Conservation (phyloP, 805 yeast species). For the Candida hispaniensis region DNA sequence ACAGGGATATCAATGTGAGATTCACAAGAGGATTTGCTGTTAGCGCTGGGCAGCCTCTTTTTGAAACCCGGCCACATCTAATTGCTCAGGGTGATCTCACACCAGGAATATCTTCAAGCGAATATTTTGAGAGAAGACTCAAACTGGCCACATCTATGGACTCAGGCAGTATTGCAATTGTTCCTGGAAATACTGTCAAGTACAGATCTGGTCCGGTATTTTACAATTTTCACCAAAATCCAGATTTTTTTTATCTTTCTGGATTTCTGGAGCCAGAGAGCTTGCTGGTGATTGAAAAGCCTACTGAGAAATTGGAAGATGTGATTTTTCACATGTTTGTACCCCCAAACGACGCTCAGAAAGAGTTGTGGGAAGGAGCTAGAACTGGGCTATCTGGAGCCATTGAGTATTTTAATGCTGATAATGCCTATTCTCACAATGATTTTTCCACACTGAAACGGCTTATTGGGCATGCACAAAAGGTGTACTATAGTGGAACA, state of each 20-base stretch:
- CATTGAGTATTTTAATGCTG: conserved; percentile 77
- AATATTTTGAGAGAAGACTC: conserved; percentile 64
- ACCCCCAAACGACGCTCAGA: conserved; percentile 64
- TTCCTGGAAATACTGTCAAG: conserved; percentile 62
- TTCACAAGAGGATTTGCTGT: too few relatives aligned
- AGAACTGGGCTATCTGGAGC: conserved; percentile 83
- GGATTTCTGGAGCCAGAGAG: conserved; percentile 92
- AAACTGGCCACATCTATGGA: conserved; percentile 50
- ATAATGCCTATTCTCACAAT: conserved; percentile 47
- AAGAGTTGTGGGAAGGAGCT: conserved; percentile 93
- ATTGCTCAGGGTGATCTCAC: conserved; percentile 71
- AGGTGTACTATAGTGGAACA: conserved; percentile 17
- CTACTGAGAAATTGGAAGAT: conserved; percentile 31
- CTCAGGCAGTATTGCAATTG: conserved; percentile 53
- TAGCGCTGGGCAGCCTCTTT: conserved; percentile 74
- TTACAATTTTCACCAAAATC: conserved; percentile 85
- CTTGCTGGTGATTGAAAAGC: conserved; percentile 40
- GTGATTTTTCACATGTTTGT: conserved; percentile 39
- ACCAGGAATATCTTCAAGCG: conserved; percentile 76
- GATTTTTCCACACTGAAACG: conserved; percentile 16
- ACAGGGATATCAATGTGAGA: too few relatives aligned
- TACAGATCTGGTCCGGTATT: conserved; percentile 87
- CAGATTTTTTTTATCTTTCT: conserved; percentile 72
- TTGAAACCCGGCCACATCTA: conserved; percentile 72
- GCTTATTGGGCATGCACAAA: conserved; percentile 7